Conservation (phyloP, 441 rosid species). For the Jatropha multifida region DNA sequence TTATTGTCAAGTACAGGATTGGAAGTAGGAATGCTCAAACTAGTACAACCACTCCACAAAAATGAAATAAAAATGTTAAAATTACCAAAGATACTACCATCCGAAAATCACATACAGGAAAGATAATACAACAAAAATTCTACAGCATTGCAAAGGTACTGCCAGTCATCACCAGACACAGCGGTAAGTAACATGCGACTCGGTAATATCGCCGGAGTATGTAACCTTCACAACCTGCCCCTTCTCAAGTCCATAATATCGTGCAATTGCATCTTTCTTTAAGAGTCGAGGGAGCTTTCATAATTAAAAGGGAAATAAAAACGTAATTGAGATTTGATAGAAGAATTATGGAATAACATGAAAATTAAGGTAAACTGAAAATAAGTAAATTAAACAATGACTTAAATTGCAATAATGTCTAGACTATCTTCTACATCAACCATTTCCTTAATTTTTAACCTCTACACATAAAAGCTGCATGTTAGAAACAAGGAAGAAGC, state of each 20-base stretch:
- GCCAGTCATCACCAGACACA: constrained; percentile 61
- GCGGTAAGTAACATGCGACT: constrained; percentile 63
- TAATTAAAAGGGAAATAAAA: constrained; percentile 2
- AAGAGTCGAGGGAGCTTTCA: constrained; percentile 75
- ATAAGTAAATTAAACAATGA: background rate
- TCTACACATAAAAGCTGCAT: background rate
- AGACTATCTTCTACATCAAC: background rate
- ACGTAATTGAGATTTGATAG: background rate
- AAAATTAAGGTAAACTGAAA: background rate
- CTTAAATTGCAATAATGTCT: background rate
- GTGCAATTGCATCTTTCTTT: constrained; percentile 55
- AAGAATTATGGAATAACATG: background rate
- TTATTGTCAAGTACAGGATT: background rate
- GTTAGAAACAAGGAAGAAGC: background rate
- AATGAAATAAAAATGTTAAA: background rate
- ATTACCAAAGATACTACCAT: background rate
- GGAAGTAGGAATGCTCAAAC: constrained; percentile 7
- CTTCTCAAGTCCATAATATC: constrained; percentile 74
- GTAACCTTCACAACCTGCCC: constrained; percentile 77
- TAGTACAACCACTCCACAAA: background rate
- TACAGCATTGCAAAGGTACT: constrained; percentile 5
- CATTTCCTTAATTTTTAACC: background rate
- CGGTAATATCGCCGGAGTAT: constrained; percentile 54
- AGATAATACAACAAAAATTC: background rate
- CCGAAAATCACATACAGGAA: background rate